Base-by-base conservation (phyloP, 129 eudicot genomes). In the Ambrosia artemisiifolia region DNA sequence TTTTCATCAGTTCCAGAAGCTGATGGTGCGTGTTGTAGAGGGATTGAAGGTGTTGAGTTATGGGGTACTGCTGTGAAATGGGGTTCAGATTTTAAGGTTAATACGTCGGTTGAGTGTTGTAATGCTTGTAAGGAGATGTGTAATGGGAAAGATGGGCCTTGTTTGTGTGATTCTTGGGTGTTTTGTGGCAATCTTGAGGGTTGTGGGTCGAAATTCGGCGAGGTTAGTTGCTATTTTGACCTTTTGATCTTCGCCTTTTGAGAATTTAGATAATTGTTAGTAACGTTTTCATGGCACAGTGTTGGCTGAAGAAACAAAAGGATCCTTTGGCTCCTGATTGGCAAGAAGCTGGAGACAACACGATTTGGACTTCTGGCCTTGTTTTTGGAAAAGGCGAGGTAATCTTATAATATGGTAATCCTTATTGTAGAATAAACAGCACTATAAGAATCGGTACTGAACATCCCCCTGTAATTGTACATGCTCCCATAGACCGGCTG, bases 131-230 rank as follows among this genome's bases (percentile, higher is more conserved):
- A 85, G 76, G 88, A 73, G 11, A 85, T 90, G 92, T 94, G 98
- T 79, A 84, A 70, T 64, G 95, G 87, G 20, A 80, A 82, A 36
- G 86, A 81, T 54, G 98, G 98, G 78, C 88, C 92, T 78, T 94
- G 98, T 73, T 82, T 94, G 83, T 94, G 98, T 68, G 93, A 94
- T 90, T 65, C 92, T 9, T 94, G 98, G 98, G 98, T 94, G 70
- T 94, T 85, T 66, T 94, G 98, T 76, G 95, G 96, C 61, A 70
- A 94, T 77, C 78, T n/a, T 8, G 75, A 82, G 28, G 80, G 83
- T 12, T 90, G 98, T 63, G 96, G 98, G 55, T 57, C 84, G 4
- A 74, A 84, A 80, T 90, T 87, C 33, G 98, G 98, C 16, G 98
- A 94, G 96, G 98, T 94, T 51, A 84, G 96, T 72, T 70, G 54